Evolutionary conservation across 257 asterid species (phyloP).

Genomic region (Solanum rostratum): DNA sequence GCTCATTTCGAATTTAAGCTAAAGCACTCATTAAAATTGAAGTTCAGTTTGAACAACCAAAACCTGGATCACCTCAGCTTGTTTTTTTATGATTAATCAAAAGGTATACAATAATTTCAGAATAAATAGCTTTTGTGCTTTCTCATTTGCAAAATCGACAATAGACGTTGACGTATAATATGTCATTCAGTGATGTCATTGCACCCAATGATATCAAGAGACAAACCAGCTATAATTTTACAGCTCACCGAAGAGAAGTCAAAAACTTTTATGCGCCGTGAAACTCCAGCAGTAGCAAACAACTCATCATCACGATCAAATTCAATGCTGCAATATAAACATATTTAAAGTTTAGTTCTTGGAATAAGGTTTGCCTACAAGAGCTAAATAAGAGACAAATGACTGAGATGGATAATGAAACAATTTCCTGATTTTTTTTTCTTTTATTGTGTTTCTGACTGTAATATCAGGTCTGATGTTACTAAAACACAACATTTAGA

Average conservation of each 20-base stretch:
- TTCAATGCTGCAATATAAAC: conserved; percentile 30
- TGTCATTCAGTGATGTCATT: not conserved
- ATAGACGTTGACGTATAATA: not conserved
- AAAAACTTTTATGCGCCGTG: conserved; percentile 39
- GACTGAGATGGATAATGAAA: not conserved
- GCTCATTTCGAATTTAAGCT: not conserved
- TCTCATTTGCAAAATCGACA: not conserved
- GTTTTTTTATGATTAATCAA: not conserved
- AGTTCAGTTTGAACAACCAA: not conserved
- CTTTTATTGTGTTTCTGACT: not conserved
- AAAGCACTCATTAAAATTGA: not conserved
- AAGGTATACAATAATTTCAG: not conserved
- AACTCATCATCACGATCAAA: conserved; percentile 44
- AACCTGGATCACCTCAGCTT: not conserved
- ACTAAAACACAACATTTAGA: not conserved
- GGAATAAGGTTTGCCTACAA: not conserved
- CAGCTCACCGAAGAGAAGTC: conserved; percentile 36
- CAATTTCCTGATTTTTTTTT: not conserved
- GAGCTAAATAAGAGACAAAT: not conserved
- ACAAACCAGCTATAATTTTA: not conserved
- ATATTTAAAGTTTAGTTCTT: not conserved
- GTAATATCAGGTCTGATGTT: not conserved
- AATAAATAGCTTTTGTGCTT: not conserved
- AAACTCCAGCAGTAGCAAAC: conserved; percentile 54
- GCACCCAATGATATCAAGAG: not conserved